Evolutionary conservation across 176 grass and related monocot genomes (phyloP).

Genomic region (Triticum dicoccoides): DNA sequence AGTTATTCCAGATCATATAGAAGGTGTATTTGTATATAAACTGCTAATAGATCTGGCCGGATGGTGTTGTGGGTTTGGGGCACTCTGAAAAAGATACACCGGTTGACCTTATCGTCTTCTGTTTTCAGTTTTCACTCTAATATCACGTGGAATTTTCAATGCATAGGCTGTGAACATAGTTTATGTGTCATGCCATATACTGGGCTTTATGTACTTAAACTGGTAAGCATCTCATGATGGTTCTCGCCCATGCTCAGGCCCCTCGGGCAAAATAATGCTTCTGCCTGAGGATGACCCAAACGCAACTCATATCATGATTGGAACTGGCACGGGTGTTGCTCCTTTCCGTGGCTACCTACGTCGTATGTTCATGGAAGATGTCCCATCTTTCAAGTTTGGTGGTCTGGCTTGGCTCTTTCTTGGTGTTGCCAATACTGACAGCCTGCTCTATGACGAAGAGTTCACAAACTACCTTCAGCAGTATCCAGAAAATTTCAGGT

Average conservation of each 20-base stretch:
- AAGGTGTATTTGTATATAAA: background rate
- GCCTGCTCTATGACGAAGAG: conserved; percentile 92
- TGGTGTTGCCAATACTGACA: conserved; percentile 80
- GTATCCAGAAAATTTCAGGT: conserved; percentile 87
- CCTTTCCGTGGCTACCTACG: conserved; percentile 85
- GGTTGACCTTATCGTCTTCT: background rate
- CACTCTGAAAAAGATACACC: background rate
- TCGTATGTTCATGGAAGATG: conserved; percentile 96
- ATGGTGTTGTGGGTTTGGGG: background rate
- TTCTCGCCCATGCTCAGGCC: conserved; percentile 45
- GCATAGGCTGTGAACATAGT: background rate
- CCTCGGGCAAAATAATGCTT: conserved; percentile 95
- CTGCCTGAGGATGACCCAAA: conserved; percentile 86
- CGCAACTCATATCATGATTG: conserved; percentile 96
- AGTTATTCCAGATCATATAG: background rate
- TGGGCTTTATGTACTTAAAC: background rate
- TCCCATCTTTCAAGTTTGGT: conserved; percentile 71
- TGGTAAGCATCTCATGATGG: background rate
- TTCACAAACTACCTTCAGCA: conserved; percentile 71
- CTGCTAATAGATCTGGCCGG: background rate
- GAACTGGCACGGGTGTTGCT: conserved; percentile 87
- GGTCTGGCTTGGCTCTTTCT: conserved; percentile 96
- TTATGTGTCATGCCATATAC: background rate
- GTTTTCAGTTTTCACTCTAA: background rate
- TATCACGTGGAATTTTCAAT: background rate